Base-by-base conservation (phyloP, 179 eudicot species). In the Gypsophila paniculata region DNA sequence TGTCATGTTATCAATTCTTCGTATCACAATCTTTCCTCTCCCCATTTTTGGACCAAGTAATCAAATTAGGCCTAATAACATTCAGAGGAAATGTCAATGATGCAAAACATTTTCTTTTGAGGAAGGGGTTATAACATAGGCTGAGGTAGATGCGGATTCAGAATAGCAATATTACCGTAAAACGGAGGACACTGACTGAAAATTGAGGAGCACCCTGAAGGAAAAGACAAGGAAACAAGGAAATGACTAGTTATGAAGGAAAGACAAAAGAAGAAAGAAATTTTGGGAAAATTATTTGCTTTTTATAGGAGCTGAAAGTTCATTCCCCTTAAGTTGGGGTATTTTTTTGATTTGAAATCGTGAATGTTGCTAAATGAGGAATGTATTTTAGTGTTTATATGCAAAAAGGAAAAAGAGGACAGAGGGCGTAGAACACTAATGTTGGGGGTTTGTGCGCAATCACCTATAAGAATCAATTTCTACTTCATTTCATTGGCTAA, bases 11-110 rank as follows among this genome's bases (percentile, higher is more conserved):
- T 79, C 82, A 68, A 79, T 79, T 62, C 82, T 75, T 59, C 76
- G 23, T 25, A 79, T 79, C 66, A 61, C 76, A 61, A 79, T 79
- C 78, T 79, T 79, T 38, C 82, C 82, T 70, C 82, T 75, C 62
- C 78, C 82, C 82, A 79, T 79, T 18, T 39, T 22, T 21, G 59
- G 19, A 64, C 72, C 34, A 69, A 29, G 53, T 64, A 14, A 14
- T 42, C 25, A 15, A 55, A 74, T 32, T 34, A 58, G 26, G 17
- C 46, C 23, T 17, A 19, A 53, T 11, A 22, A 36, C 72, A 51
- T 34, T 38, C 19, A 8, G 25, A 26, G 54, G 59, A 60, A 60
- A 71, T 61, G 58, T 14, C 66, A 46, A 29, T 71, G 22, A 19
- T 19, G 22, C 17, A 9, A 19, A 15, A 36, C 18, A 7, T n/a